phyloP scores from a whole-genome alignment of 345 rosid species.

The Passiflora organensis region DNA sequence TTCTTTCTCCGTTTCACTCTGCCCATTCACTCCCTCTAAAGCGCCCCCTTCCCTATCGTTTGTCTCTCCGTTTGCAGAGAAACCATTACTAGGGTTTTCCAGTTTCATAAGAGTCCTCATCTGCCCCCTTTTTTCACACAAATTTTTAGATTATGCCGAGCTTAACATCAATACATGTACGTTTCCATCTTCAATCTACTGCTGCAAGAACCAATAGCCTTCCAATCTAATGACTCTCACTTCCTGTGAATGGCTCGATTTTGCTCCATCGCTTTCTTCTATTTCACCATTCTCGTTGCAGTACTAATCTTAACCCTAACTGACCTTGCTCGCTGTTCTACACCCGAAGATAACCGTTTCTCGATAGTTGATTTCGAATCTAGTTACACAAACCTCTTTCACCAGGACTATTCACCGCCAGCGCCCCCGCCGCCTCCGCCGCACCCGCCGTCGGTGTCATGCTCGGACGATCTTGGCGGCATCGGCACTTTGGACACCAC shows the following conservation, averaged over 20 bases:
- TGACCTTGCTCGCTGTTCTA: constrained; percentile 1
- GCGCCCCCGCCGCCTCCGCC: constrained; percentile 98
- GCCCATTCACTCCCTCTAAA: constrained; percentile 6
- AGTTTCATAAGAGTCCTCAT: constrained; percentile 7
- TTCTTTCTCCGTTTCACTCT: neutral
- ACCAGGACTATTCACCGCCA: constrained; percentile 95
- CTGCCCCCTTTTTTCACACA: too few relatives aligned
- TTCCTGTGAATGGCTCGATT: constrained; percentile 22
- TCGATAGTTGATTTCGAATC: constrained; percentile 42
- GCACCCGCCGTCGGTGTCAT: constrained; percentile 82
- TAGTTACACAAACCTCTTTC: constrained; percentile 28
- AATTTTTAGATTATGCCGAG: constrained; percentile 21
- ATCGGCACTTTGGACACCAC: constrained; percentile 76
- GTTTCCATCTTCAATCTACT: constrained; percentile 27
- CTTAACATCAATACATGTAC: constrained; percentile 7
- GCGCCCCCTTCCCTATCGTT: too few relatives aligned
- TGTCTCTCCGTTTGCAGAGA: neutral
- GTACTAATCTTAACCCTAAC: neutral
- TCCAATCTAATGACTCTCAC: constrained; percentile 51
- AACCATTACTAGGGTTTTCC: constrained; percentile 38
- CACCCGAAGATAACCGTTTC: constrained; percentile 25
- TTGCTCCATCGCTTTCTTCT: constrained; percentile 3
- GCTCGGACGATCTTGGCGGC: constrained; percentile 87
- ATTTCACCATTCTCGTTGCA: neutral
- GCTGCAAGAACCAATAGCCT: constrained; percentile 21